These are phyloP conservation scores for Leptodontidium sp. DNA, from an alignment of 2,329 filamentous ascomycete species.

Conservation along the genomic window DNA sequence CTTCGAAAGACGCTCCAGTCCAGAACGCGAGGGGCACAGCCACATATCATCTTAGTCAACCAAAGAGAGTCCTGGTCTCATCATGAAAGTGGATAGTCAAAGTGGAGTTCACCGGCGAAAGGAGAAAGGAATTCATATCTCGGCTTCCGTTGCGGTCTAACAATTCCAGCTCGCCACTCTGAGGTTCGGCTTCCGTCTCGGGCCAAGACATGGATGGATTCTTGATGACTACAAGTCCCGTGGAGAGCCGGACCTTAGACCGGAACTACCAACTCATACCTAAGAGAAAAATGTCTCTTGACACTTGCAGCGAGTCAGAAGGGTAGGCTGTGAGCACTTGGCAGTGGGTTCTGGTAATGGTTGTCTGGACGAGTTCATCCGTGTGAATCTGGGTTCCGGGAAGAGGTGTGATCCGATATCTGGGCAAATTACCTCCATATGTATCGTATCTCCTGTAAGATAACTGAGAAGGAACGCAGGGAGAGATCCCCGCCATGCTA, in stretches of 20 bases:
- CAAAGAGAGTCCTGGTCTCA: too few relatives aligned
- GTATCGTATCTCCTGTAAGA: too few relatives aligned
- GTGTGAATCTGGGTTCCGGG: too few relatives aligned
- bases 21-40: too few relatives aligned
- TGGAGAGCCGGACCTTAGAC: too few relatives aligned
- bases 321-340: not conserved
- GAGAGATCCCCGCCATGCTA: too few relatives aligned
- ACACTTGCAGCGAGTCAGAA: not conserved
- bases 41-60: too few relatives aligned
- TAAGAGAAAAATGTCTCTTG: not conserved
- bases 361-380: not conserved
- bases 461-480: too few relatives aligned
- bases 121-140: not conserved
- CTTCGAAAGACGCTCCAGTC: not conserved
- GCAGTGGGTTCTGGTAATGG: not conserved
- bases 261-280: not conserved
- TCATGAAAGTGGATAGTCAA: not conserved
- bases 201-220: conserved; percentile 22
- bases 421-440: too few relatives aligned
- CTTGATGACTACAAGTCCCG: too few relatives aligned
- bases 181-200: conserved; percentile 15
- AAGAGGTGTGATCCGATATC: too few relatives aligned
- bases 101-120: too few relatives aligned
- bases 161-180: not conserved
- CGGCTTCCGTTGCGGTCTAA: not conserved